A percentile compares a stretch with the other conserved stretches of the same genome.
Conservation (phyloP, 2,329 filamentous ascomycete species). For the Clonostachys byssicola region DNA sequence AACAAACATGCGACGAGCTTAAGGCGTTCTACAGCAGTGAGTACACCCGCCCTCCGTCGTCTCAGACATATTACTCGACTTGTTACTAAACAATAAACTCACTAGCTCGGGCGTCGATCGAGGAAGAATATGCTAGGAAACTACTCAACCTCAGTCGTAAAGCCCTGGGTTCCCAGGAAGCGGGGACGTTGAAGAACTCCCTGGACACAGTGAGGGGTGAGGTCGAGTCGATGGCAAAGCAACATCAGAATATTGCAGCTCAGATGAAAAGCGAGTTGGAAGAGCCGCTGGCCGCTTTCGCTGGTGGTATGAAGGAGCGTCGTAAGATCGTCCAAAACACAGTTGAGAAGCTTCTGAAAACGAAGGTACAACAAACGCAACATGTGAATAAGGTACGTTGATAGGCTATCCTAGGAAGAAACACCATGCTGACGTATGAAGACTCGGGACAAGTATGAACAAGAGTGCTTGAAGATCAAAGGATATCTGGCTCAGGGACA, state of each 20-base stretch:
- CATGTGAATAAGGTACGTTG: constrained; percentile 78
- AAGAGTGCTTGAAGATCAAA: constrained; percentile 97
- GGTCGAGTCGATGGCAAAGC: constrained; percentile 89
- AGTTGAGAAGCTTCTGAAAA: constrained; percentile 90
- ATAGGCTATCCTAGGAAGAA: neutral
- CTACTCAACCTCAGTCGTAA: constrained; percentile 83
- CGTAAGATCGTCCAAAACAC: constrained; percentile 93
- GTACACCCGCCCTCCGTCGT: constrained; percentile 10
- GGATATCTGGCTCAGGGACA: constrained; percentile 97
- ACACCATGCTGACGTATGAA: constrained; percentile 19
- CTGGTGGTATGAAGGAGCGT: constrained; percentile 92
- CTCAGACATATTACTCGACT: neutral
- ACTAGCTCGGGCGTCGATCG: constrained; percentile 83
- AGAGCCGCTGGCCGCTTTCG: constrained; percentile 86
- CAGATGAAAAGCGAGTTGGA: constrained; percentile 98
- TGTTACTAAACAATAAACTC: neutral
- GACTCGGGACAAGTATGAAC: constrained; percentile 91
- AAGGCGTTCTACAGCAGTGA: constrained; percentile 83
- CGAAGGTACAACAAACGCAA: constrained; percentile 87
- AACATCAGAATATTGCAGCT: constrained; percentile 81
- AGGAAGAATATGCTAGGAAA: constrained; percentile 94
- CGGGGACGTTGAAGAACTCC: constrained; percentile 76
- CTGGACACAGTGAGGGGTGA: constrained; percentile 86
- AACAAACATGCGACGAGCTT: constrained; percentile 90
- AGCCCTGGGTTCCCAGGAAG: constrained; percentile 81